Percentiles rank a stretch among this genome's conserved stretches.
phyloP scores from a whole-genome alignment of 331 rosid species.

The Saraca asoca region DNA sequence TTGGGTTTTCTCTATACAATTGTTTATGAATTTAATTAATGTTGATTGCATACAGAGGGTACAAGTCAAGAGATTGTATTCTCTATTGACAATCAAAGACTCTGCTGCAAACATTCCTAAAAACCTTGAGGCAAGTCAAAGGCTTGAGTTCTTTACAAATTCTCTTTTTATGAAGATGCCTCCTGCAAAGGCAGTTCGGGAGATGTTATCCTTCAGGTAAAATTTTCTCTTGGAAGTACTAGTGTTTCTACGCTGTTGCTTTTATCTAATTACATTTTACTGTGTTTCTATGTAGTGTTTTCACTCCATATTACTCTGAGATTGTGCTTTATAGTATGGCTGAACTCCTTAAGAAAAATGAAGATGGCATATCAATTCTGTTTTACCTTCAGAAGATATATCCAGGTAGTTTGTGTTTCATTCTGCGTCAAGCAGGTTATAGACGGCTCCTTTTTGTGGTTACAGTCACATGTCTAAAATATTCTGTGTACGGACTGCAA shows the following conservation, averaged over 20 bases:
- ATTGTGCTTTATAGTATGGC: constrained; percentile 78
- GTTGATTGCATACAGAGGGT: constrained; percentile 49
- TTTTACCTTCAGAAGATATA: constrained; percentile 92
- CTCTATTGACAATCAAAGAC: constrained; percentile 83
- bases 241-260: constrained; percentile 16
- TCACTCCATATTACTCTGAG: constrained; percentile 97
- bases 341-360: constrained; percentile 87
- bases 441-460: no score
- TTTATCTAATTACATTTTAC: constrained; percentile 34
- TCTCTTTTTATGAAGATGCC: constrained; percentile 97
- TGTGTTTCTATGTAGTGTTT: constrained; percentile 67
- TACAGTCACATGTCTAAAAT: no score
- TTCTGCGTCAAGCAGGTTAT: no score
- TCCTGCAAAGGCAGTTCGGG: constrained; percentile 66
- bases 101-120: constrained; percentile 86
- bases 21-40: constrained; percentile 33
- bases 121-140: constrained; percentile 90
- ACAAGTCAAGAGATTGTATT: constrained; percentile 79
- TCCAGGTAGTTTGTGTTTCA: constrained; percentile 59
- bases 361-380: constrained; percentile 88
- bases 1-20: not conserved
- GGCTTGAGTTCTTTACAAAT: constrained; percentile 82
- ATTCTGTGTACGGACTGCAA: no score
- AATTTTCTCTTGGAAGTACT: constrained; percentile 14
- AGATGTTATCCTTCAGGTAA: constrained; percentile 88